Evolutionary conservation across 2,329 filamentous ascomycete genomes (phyloP), one percentile per base, ranked within the genome.

Genomic region (Metarhizium sp.): DNA sequence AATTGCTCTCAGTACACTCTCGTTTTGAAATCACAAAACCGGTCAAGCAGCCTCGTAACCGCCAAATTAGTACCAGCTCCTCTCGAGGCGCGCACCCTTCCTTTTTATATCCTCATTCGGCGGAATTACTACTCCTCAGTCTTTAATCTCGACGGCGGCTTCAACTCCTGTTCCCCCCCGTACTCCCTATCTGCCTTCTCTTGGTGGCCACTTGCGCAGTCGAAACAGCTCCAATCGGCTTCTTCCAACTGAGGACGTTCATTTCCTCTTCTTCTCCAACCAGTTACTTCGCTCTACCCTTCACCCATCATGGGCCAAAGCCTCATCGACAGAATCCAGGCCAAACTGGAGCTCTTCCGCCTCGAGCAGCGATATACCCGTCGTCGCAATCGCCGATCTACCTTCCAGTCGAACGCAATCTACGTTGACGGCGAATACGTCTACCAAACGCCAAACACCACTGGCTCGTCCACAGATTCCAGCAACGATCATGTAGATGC

Each of bases 401-500:
- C 89, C 58, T 96, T 95, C 71, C 85, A 88, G 67, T 91, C 88
- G 67, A 91, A 90, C 66, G 92, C 91, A 34, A 81, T 89, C 69
- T 97, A 97, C 72, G 88, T 96, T 61, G 90, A 97, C 69, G 94
- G 92, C 73, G 92, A 96, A 76, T 96, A 96, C 75, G 79, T 96
- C 70, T 95, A 91, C 78, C 79, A 84, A 67, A 82, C 78, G 0
- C 81, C 82, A 59, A 78, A 72, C 71, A 75, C 75, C 53, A 84
- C 80, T 1, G 80, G 80, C 55, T 82, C 79, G 18, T 82, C 79
- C 5, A 70, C 75, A 50, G 76, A 75, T 55, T 74, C 72, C 47
- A 70, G 67, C 54, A 69, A 71, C 48, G 58, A 59, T 59, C 59
- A 66, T 62, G 57, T 67, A 60, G 69, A 71, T 57, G 70, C 71